A percentile compares a stretch with the other conserved stretches of the same genome.
These are phyloP conservation scores for Heliamphora pulchella DNA, from an alignment of 179 eudicot species.

Conservation along the genomic window DNA sequence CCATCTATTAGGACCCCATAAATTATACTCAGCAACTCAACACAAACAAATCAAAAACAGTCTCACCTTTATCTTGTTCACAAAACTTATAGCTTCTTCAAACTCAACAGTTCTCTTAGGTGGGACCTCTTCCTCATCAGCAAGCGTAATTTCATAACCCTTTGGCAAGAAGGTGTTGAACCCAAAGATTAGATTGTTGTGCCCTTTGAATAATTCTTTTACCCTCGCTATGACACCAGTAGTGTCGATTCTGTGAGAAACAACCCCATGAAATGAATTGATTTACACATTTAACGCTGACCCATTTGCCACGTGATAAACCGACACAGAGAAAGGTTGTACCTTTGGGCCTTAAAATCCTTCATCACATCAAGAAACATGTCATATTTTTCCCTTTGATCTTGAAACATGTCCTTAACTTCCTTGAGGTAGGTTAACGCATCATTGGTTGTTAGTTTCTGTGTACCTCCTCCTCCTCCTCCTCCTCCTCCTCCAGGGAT, in stretches of 20 bases:
- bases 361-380: conserved; percentile 95
- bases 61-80: conserved; percentile 89
- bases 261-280: not conserved
- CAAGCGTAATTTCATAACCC: conserved; percentile 78
- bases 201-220: conserved; percentile 91
- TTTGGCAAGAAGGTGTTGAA: conserved; percentile 96
- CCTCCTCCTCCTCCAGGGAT: too few species aligned
- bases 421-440: conserved; percentile 82
- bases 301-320: not conserved
- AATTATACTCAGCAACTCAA: conserved; percentile 6
- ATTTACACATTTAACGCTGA: not conserved
- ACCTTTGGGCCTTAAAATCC: conserved; percentile 95
- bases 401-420: conserved; percentile 92
- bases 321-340: conserved; percentile 13
- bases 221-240: conserved; percentile 91
- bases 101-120: conserved; percentile 84
- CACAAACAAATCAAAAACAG: not conserved
- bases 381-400: conserved; percentile 82
- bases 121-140: conserved; percentile 65
- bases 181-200: conserved; percentile 73
- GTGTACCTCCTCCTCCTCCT: conserved; percentile 32
- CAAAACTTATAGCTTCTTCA: conserved; percentile 92
- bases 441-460: conserved; percentile 83
- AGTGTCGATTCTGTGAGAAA: conserved; percentile 71
- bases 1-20: conserved; percentile 9